phyloP scores from a whole-genome alignment of 495 filamentous ascomycete genomes.

The Pseudotulostoma volvatum region DNA sequence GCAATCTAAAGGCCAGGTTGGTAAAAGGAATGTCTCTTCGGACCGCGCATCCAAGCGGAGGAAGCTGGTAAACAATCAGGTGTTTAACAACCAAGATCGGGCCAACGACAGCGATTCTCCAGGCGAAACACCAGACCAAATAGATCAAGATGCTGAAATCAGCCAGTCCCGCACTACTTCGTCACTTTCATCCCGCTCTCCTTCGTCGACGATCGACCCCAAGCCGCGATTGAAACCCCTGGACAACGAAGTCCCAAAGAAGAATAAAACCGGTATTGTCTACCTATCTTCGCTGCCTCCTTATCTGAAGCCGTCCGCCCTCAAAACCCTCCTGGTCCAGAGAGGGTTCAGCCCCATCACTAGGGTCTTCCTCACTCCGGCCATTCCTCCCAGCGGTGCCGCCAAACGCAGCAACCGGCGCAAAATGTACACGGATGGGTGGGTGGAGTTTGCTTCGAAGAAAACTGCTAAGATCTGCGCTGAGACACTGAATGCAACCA shows the following conservation, averaged over 20 bases:
- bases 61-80: slow-evolving; percentile 21
- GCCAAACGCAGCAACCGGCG: slow-evolving; percentile 66
- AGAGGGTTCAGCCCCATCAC: slow-evolving; percentile 56
- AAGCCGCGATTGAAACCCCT: slow-evolving; percentile 11
- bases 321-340: slow-evolving; percentile 59
- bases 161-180: neutral
- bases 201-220: neutral
- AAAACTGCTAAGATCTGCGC: slow-evolving; percentile 68
- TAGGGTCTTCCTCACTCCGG: slow-evolving; percentile 76
- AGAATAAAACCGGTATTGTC: slow-evolving; percentile 52
- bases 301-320: slow-evolving; percentile 78
- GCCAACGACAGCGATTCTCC: slow-evolving; percentile 3
- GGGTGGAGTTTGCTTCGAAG: slow-evolving; percentile 73
- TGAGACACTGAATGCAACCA: slow-evolving; percentile 71
- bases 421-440: slow-evolving; percentile 73
- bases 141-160: neutral
- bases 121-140: neutral
- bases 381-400: slow-evolving; percentile 42
- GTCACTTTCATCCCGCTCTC: neutral
- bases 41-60: slow-evolving; percentile 34
- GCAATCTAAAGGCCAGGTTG: slow-evolving; percentile 40
- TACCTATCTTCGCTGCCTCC: slow-evolving; percentile 87
- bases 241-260: slow-evolving; percentile 15
- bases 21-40: slow-evolving; percentile 46
- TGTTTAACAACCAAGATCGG: slow-evolving; percentile 21